These are phyloP conservation scores for Monosporascus cannonballus DNA, from an alignment of 2,329 filamentous ascomycete genomes.

Conservation along the genomic window DNA sequence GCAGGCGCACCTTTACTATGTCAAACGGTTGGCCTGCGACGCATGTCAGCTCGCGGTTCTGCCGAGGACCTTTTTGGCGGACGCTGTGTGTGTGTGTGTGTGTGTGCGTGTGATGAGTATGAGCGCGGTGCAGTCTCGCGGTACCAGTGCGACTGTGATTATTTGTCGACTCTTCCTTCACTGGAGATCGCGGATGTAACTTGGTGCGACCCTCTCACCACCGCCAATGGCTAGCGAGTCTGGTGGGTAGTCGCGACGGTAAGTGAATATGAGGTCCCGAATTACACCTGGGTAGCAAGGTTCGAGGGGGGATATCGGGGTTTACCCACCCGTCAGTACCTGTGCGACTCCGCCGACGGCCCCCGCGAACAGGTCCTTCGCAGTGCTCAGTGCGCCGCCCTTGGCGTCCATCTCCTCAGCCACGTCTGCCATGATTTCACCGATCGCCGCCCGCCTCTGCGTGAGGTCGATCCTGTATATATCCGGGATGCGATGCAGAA, in stretches of 20 bases:
- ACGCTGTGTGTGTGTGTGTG: too few species aligned
- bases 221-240: not conserved
- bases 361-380: slow-evolving; percentile 88
- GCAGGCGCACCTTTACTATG: slow-evolving; percentile 95
- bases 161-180: not conserved
- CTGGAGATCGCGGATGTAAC: not conserved
- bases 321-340: slow-evolving; percentile 75
- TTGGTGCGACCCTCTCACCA: not conserved
- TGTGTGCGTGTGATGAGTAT: not conserved
- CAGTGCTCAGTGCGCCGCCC: slow-evolving; percentile 48
- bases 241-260: too few species aligned
- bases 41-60: not conserved
- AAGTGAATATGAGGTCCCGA: too few species aligned
- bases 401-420: slow-evolving; percentile 24
- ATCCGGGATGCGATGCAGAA: too few species aligned
- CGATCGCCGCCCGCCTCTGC: not conserved
- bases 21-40: slow-evolving; percentile 64
- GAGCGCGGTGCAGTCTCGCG: not conserved
- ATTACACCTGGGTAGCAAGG: too few species aligned
- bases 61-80: too few species aligned
- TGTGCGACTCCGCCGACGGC: slow-evolving; percentile 90
- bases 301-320: too few species aligned
- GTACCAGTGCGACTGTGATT: not conserved
- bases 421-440: slow-evolving; percentile 23
- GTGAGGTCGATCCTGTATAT: too few species aligned